These are phyloP conservation scores for Rhodofomes roseus DNA, from an alignment of 1,284 basidiomycete genomes.

Conservation along the genomic window DNA sequence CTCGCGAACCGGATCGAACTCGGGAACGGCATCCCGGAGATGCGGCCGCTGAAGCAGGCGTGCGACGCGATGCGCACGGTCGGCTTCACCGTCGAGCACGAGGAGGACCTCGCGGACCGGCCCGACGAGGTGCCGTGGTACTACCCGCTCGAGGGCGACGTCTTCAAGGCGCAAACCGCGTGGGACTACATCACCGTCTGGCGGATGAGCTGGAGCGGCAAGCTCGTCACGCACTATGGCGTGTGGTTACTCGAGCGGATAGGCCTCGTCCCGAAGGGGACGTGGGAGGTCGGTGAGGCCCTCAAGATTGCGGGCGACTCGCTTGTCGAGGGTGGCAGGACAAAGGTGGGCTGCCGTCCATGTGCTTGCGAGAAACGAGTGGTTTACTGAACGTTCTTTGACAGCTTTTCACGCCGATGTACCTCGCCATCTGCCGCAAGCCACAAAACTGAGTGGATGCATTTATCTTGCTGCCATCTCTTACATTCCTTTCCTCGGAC, in stretches of 20 bases:
- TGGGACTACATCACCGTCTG: constrained; percentile 91
- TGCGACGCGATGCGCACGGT: constrained; percentile 81
- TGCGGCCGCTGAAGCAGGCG: constrained; percentile 78
- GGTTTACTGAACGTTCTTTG: not conserved
- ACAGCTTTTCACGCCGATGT: not conserved
- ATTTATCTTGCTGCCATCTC: not conserved
- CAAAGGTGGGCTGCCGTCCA: constrained; percentile 60
- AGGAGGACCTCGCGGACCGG: constrained; percentile 93
- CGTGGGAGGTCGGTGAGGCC: constrained; percentile 86
- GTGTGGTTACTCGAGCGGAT: constrained; percentile 79
- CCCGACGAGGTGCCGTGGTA: constrained; percentile 88
- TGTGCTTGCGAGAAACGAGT: not conserved
- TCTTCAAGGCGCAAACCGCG: constrained; percentile 87
- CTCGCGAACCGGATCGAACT: constrained; percentile 90
- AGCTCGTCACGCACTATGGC: constrained; percentile 80
- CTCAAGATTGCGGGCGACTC: constrained; percentile 82
- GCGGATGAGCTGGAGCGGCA: constrained; percentile 89
- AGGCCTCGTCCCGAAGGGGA: constrained; percentile 89
- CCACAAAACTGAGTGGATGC: not conserved
- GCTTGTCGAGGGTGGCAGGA: constrained; percentile 82
- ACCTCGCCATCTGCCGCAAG: constrained; percentile 1
- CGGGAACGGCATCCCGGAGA: constrained; percentile 97
- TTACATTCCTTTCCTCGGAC: not conserved
- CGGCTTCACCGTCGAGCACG: constrained; percentile 87
- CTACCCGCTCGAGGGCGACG: constrained; percentile 94